Evolutionary conservation across 2,329 filamentous ascomycete species (phyloP), one percentile per base, ranked within the genome.

Genomic region (Pyricularia pennisetigena): DNA sequence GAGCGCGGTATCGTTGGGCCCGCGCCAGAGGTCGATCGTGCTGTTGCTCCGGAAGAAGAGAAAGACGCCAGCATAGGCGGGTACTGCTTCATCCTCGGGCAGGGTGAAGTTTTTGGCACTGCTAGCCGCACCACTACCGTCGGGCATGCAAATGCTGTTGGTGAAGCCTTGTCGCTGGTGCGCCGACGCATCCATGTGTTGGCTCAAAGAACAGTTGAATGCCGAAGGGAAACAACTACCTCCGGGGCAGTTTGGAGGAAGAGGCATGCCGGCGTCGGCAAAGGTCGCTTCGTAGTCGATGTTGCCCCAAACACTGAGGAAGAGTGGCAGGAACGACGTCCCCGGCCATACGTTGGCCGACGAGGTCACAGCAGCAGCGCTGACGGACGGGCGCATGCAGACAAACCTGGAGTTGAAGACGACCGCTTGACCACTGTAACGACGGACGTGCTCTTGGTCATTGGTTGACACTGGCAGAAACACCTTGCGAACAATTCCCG

Each of bases 131-230:
- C 49, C 32, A 9, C 35, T 20, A 6, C 70, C 65, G 54, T 70
- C 66, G 3, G 70, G 70, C 14, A 71, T 29, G 63, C 71, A 72
- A 26, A 69, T 65, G 26, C 68, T 69, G 9, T 66, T 70, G 29
- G 65, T 65, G 62, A 69, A 69, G 35, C 68, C 68, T 62, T 69
- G 65, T 14, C 65, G 32, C 24, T 66, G 57, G 24, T 35, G 57
- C 6, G 68, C 62, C 14, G 14, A 16, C 6, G 16, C 23, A 9
- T 64, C 59, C 16, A 61, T 29, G 6, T 67, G 66, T 62, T 69
- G 68, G 8, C 70, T 66, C 49, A 73, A 59, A 16, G 71, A 69
- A 54, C 72, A 73, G 67, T 73, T 73, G 67, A 73, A 72, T 8
- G 67, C 69, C 41, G 61, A 59, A 1, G 71, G 70, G 6, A 73